Conservation (phyloP, 2,329 filamentous ascomycete species). For the Fusarium sterilihyphosum region DNA sequence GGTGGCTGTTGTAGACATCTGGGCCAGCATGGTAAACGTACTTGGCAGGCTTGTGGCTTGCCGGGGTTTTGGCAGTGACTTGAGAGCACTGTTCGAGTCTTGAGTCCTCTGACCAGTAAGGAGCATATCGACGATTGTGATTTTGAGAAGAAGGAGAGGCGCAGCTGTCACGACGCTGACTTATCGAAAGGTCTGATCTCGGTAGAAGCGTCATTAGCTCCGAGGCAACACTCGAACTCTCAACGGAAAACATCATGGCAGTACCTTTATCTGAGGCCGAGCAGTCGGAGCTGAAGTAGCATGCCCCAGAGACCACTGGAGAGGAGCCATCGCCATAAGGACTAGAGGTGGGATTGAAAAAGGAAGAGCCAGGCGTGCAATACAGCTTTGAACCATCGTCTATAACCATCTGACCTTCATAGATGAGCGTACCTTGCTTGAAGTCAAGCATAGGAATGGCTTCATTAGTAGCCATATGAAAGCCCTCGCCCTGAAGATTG, state of each 20-base stretch:
- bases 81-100: conserved; percentile 84
- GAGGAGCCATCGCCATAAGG: conserved; percentile 69
- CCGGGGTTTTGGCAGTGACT: conserved; percentile 71
- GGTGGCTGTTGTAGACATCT: conserved; percentile 66
- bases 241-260: conserved; percentile 75
- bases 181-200: conserved; percentile 69
- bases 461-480: too few species aligned
- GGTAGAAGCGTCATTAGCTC: conserved; percentile 71
- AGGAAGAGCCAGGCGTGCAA: too few species aligned
- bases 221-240: conserved; percentile 77
- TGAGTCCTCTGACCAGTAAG: conserved; percentile 74
- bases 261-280: conserved; percentile 73
- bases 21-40: conserved; percentile 70
- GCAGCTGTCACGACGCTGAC: conserved; percentile 70
- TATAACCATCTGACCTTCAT: conserved; percentile 61
- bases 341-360: conserved; percentile 76
- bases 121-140: conserved; percentile 69
- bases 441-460: conserved; percentile 67
- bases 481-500: too few species aligned
- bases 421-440: conserved; percentile 59
- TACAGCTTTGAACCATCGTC: too few species aligned
- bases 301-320: conserved; percentile 42
- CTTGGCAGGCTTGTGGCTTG: conserved; percentile 65
- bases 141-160: conserved; percentile 78
- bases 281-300: conserved; percentile 68